phyloP scores from a whole-genome alignment of 1,284 basidiomycete genomes.

The Ceratobasidium sp. region DNA sequence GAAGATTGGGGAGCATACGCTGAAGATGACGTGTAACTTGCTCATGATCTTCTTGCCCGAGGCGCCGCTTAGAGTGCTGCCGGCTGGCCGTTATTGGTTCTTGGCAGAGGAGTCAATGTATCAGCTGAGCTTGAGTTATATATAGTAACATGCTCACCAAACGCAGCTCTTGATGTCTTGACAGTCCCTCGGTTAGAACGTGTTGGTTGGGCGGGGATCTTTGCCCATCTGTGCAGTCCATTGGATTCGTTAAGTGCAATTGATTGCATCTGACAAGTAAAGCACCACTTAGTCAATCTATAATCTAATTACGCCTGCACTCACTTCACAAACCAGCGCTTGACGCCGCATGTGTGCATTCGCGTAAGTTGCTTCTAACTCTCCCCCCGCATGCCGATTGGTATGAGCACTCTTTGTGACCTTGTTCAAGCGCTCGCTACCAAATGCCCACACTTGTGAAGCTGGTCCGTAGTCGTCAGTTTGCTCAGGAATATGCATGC shows the following conservation, averaged over 20 bases:
- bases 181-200: background rate
- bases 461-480: conserved; percentile 1
- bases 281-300: background rate
- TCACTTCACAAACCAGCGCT: background rate
- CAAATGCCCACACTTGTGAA: conserved; percentile 15
- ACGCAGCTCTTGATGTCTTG: background rate
- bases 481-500: background rate
- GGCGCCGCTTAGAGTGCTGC: background rate
- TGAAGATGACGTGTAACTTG: background rate
- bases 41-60: background rate
- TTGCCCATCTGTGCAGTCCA: background rate
- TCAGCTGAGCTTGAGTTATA: background rate
- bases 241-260: background rate
- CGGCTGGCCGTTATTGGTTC: background rate
- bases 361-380: background rate
- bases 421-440: conserved; percentile 1
- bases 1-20: background rate
- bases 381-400: background rate
- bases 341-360: conserved; percentile 5
- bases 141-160: background rate
- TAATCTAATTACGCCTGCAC: background rate
- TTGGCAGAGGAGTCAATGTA: background rate
- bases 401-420: background rate
- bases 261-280: background rate
- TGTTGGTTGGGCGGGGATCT: background rate